A percentile compares a stretch with the other conserved stretches of the same genome.
These are phyloP conservation scores for Artemisia tridentata DNA, from an alignment of 129 eudicot species.

Conservation along the genomic window DNA sequence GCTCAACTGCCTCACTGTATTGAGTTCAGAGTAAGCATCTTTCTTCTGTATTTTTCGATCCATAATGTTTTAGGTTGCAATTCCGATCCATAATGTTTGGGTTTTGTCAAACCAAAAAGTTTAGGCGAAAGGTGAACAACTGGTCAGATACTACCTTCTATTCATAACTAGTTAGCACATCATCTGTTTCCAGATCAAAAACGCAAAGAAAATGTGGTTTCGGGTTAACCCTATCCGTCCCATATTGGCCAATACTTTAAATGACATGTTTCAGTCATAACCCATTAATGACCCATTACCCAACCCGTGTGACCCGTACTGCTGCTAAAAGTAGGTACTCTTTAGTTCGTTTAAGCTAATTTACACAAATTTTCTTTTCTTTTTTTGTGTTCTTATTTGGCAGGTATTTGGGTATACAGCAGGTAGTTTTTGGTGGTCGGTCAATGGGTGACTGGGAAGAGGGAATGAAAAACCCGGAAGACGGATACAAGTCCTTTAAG, in stretches of 20 bases:
- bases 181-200: too few relatives aligned
- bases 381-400: neutral
- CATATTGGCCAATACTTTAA: too few relatives aligned
- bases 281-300: too few relatives aligned
- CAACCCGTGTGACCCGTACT: too few relatives aligned
- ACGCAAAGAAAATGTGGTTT: neutral
- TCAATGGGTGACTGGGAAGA: slow-evolving; percentile 92
- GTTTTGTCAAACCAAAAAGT: too few relatives aligned
- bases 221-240: neutral
- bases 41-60: neutral
- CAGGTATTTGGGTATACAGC: slow-evolving; percentile 86
- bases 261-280: too few relatives aligned
- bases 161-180: too few relatives aligned
- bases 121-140: too few relatives aligned
- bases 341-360: neutral
- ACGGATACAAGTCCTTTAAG: slow-evolving; percentile 76
- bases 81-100: too few relatives aligned
- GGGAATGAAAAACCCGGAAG: slow-evolving; percentile 74
- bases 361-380: neutral
- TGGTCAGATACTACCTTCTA: too few relatives aligned
- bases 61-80: neutral
- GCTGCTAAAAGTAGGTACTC: neutral
- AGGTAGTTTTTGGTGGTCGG: slow-evolving; percentile 84
- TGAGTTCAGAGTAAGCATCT: slow-evolving; percentile 87
- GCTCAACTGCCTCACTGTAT: slow-evolving; percentile 75